Percentiles rank a stretch among this genome's conserved stretches.
These are phyloP conservation scores for Brassica carinata DNA, from an alignment of 345 rosid genomes.

Conservation along the genomic window DNA sequence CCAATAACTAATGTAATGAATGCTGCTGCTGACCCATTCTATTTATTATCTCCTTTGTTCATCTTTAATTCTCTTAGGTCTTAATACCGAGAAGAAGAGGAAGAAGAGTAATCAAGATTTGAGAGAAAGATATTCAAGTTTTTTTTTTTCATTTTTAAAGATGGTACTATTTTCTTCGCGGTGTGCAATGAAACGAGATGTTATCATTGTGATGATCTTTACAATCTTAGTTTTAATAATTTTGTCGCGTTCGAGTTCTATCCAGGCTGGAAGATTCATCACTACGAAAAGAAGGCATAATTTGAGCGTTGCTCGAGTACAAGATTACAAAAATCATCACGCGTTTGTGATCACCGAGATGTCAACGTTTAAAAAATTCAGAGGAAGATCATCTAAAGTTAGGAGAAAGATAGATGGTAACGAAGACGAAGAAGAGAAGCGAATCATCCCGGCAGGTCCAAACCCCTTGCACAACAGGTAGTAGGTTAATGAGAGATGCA, in stretches of 20 bases:
- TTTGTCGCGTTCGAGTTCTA: conserved; percentile 23
- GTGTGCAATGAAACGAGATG: conserved; percentile 35
- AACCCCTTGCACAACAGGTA: conserved; percentile 41
- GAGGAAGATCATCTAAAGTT: conserved; percentile 5
- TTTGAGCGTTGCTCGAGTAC: conserved; percentile 13
- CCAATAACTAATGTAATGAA: conserved; percentile 28
- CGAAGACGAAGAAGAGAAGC: conserved; percentile 30
- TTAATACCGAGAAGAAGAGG: background rate
- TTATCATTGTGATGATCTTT: conserved; percentile 19
- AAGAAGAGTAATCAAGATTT: background rate
- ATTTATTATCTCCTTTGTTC: conserved; percentile 6
- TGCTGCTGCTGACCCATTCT: conserved; percentile 24
- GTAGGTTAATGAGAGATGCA: background rate
- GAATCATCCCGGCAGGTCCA: conserved; percentile 37
- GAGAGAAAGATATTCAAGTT: background rate
- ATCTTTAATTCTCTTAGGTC: conserved; percentile 4
- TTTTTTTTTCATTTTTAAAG: background rate
- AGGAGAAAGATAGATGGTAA: conserved; percentile 18
- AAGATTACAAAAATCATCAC: conserved; percentile 17
- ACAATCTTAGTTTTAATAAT: conserved; percentile 21
- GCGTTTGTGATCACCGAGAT: conserved; percentile 21
- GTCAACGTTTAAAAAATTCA: conserved; percentile 19
- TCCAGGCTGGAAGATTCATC: conserved; percentile 22
- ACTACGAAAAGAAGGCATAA: background rate
- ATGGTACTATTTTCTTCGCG: conserved; percentile 7